Base-by-base conservation (phyloP, 805 yeast genomes). In the Candida sonorensis region DNA sequence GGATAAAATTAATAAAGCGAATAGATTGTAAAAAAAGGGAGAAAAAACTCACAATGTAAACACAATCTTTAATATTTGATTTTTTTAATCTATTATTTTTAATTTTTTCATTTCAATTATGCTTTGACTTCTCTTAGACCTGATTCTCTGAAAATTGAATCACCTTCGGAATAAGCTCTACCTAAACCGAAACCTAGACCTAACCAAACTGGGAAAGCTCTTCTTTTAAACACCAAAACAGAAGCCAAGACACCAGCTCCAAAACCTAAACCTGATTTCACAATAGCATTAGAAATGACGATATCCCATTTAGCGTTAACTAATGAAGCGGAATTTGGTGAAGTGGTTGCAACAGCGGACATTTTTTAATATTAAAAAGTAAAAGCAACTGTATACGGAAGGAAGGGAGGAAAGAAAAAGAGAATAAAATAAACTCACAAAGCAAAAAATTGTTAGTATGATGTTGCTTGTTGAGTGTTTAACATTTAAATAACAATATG, bases 101-200 rank as follows among this genome's bases (percentile, higher is more conserved):
- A n/a, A n/a, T n/a, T n/a, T n/a, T n/a, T n/a, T n/a, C n/a, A n/a
- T n/a, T n/a, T n/a, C n/a, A n/a, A 10, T 12, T n/a, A 7, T 14
- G 85, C 84, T 53, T 76, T 77, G 37, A 79, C 75, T 32, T 77
- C 66, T 70, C 94, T 79, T 42, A 80, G 57, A 35, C 94, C 94
- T 41, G 81, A 84, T 35, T 70, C 66, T 66, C 97, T 81, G 74
- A 92, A 90, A 36, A 88, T 82, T 40, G 97, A 94, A 55, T 92
- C 97, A 40, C 97, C 98, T 67, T 92, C 99, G 40, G 97, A 78
- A 63, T 87, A 92, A 34, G 96, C 96, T 68, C 96, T 81, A 45
- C 99, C 99, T 41, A 88, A 72, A 46, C 99, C 99, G 52, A 92
- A 90, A 23, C 99, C 99, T 44, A 87, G 65, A 45, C 98, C 98